These are phyloP conservation scores for Chrysanthemum makinoi DNA, from an alignment of 129 eudicot species.

Conservation along the genomic window DNA sequence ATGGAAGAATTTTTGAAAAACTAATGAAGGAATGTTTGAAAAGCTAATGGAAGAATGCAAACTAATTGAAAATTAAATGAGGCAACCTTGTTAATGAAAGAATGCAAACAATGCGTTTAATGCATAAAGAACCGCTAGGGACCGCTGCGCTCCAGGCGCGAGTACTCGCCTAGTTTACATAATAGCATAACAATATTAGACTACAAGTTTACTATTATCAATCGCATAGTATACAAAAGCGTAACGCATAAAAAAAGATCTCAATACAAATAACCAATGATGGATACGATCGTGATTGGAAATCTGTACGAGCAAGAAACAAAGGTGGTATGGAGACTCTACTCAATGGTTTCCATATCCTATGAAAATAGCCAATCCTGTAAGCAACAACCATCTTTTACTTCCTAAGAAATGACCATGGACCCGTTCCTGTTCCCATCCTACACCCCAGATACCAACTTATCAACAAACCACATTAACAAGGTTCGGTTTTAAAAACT, in stretches of 20 bases:
- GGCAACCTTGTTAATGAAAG: no score
- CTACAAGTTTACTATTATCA: background rate
- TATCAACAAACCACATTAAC: background rate
- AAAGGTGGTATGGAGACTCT: background rate
- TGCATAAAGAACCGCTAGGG: no score
- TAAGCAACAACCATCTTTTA: constrained; percentile 13
- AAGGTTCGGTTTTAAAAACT: background rate
- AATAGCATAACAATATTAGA: background rate
- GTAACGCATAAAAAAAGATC: background rate
- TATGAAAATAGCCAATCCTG: background rate
- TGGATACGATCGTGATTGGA: background rate
- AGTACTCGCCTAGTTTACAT: no score
- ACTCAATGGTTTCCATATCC: background rate
- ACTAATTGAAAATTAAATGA: no score
- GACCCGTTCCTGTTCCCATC: constrained; percentile 85
- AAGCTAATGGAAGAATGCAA: no score
- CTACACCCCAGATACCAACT: constrained; percentile 26
- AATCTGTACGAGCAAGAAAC: background rate
- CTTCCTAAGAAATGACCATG: constrained; percentile 60
- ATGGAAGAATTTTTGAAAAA: no score
- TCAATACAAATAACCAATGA: background rate
- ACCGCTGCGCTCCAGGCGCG: no score
- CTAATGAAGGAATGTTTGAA: no score
- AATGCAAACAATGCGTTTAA: no score
- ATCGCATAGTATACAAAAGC: background rate